Evolutionary conservation across 2,329 filamentous ascomycete genomes (phyloP), one percentile per base, ranked within the genome.

Genomic region (Rasamsonia emersonii): DNA sequence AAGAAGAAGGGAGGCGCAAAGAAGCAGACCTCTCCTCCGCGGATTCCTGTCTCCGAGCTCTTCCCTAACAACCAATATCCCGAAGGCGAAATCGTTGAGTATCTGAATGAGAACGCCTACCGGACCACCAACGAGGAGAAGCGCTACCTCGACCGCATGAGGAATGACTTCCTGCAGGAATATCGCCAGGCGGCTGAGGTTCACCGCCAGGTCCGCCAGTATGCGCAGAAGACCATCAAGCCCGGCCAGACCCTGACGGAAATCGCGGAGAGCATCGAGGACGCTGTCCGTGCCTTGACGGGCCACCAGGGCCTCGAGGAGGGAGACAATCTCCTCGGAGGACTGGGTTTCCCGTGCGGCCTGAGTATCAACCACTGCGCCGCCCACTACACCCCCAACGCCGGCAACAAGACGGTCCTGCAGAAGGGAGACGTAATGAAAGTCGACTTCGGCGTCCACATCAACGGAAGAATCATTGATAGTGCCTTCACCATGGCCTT

Each of bases 321-420:
- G 47, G 86, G 86, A 4, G 85, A 93, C 49, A 79, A 77, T 33
- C 64, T 88, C 42, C 75, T 77, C 49, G 84, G 77, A 18, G 85
- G 86, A 34, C 84, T 93, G 73, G 86, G 83, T 3, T 93, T 93
- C 62, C 86, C 86, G 4, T 86, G 80, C 14, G 86, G 86, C 32
- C 66, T 93, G 33, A 86, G 81, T 54, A 69, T 91, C 45, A 88
- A 93, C 62, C 77, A 91, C 54, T 84, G 82, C 49, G 84, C 84
- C 1, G 86, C 86, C 3, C 86, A 93, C 62, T 93, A 82, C 58
- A 88, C 80, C 5, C 86, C 86, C 7, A 93, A 93, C 53, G 80
- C 82, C 2, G 85, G 85, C 34, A 91, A 91, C 61, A 93, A 88
- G 44, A 76, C 75, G 54, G 62, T 79, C 11, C 51, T 82, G 39